phyloP scores from a whole-genome alignment of 768 basidiomycete species.

The Paxillus involutus region DNA sequence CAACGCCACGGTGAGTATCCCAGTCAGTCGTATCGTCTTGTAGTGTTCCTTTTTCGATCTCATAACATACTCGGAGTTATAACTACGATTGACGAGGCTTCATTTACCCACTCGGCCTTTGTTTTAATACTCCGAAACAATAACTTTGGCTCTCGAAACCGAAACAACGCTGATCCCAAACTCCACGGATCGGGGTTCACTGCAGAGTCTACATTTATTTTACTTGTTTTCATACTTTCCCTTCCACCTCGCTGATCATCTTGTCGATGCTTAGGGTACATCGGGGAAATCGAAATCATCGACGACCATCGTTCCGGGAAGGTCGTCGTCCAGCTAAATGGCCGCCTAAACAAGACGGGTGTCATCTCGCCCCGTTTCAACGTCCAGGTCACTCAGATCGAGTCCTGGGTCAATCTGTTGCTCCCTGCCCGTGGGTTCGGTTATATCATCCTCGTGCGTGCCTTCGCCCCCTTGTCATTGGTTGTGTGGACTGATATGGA shows the following conservation, averaged over 20 bases:
- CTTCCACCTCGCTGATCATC: neutral
- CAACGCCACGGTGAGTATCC: slow-evolving; percentile 88
- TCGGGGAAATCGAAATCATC: slow-evolving; percentile 97
- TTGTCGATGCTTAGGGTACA: slow-evolving; percentile 69
- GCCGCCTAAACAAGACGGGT: slow-evolving; percentile 98
- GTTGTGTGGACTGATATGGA: neutral
- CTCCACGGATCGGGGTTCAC: slow-evolving; percentile 28
- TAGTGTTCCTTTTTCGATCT: neutral
- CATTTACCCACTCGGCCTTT: slow-evolving; percentile 57
- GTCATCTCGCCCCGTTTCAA: slow-evolving; percentile 99
- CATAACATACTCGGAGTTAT: slow-evolving; percentile 62
- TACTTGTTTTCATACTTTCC: neutral
- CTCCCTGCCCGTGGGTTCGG: slow-evolving; percentile 97
- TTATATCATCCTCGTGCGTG: slow-evolving; percentile 86
- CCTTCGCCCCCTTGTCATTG: neutral
- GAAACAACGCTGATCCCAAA: slow-evolving; percentile 44
- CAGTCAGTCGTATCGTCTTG: neutral
- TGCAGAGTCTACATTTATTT: slow-evolving; percentile 29
- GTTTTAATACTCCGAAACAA: slow-evolving; percentile 88
- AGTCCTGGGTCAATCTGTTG: slow-evolving; percentile 95
- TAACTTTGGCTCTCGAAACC: slow-evolving; percentile 56
- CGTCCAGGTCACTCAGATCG: slow-evolving; percentile 89
- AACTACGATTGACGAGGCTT: slow-evolving; percentile 77
- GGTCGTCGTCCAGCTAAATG: slow-evolving; percentile 97
- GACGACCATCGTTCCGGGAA: slow-evolving; percentile 99